Conservation (phyloP, 306 rosid species). For the Quercus wislizeni region DNA sequence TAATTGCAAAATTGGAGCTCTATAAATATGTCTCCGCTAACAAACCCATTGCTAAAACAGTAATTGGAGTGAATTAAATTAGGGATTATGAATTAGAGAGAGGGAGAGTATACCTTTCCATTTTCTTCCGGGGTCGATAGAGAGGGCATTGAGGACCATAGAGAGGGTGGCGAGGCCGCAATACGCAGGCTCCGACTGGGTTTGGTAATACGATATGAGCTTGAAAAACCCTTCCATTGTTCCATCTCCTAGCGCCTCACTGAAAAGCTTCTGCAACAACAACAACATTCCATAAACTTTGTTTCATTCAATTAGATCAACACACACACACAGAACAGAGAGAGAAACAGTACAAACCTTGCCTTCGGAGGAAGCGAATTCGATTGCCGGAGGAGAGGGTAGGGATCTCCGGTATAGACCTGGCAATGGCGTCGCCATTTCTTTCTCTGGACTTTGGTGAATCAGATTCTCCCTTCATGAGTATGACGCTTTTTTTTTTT, state of each 20-base stretch:
- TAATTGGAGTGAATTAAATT: neutral
- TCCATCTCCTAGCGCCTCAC: slow-evolving; percentile 65
- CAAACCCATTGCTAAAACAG: neutral
- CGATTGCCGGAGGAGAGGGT: slow-evolving; percentile 71
- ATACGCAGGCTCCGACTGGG: slow-evolving; percentile 93
- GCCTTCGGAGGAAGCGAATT: slow-evolving; percentile 64
- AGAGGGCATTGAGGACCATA: slow-evolving; percentile 83
- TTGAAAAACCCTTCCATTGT: slow-evolving; percentile 86
- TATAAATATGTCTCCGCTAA: neutral
- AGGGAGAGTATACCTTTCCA: slow-evolving; percentile 68
- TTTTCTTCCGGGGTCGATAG: slow-evolving; percentile 95
- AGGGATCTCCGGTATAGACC: slow-evolving; percentile 62
- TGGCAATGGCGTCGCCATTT: slow-evolving; percentile 36
- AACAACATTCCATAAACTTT: neutral
- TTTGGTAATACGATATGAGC: slow-evolving; percentile 78
- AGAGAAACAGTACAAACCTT: slow-evolving; percentile 37
- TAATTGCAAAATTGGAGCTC: neutral
- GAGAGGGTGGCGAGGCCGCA: slow-evolving; percentile 83
- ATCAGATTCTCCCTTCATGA: neutral
- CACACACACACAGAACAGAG: neutral
- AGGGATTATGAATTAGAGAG: neutral
- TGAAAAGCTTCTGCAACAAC: slow-evolving; percentile 45
- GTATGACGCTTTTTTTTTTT: neutral
- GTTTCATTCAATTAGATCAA: neutral
- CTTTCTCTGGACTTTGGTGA: too few relatives aligned